These are phyloP conservation scores for Rosellinia necatrix DNA, from an alignment of 2,329 filamentous ascomycete species.

Conservation along the genomic window DNA sequence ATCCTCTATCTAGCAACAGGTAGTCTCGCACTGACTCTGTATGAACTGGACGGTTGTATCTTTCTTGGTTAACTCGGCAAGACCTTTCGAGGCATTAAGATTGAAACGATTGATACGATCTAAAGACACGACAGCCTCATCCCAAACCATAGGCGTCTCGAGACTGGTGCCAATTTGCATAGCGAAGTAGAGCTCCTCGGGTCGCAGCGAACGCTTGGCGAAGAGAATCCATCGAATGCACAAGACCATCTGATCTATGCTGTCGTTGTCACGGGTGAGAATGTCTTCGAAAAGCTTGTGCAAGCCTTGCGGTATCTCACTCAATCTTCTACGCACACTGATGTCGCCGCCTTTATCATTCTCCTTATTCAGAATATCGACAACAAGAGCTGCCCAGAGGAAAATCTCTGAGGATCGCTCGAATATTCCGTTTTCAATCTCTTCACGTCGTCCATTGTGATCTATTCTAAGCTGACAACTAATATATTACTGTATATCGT, in stretches of 20 bases:
- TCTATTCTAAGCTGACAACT: conserved; percentile 36
- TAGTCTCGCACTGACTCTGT: conserved; percentile 58
- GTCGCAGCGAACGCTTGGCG: conserved; percentile 48
- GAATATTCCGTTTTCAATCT: conserved; percentile 36
- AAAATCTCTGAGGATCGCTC: conserved; percentile 49
- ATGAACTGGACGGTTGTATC: conserved; percentile 54
- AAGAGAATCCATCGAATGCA: conserved; percentile 61
- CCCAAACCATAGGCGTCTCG: conserved; percentile 30
- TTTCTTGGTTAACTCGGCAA: conserved; percentile 49
- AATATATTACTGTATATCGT: conserved; percentile 40
- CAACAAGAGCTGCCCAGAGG: conserved; percentile 49
- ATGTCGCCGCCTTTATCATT: conserved; percentile 35
- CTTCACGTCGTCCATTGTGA: conserved; percentile 13
- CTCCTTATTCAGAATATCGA: conserved; percentile 46
- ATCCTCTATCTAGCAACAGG: conserved; percentile 45
- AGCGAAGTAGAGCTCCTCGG: conserved; percentile 52
- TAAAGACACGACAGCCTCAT: conserved; percentile 27
- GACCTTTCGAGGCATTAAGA: conserved; percentile 53
- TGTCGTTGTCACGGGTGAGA: conserved; percentile 49
- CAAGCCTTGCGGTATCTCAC: conserved; percentile 46
- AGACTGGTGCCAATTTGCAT: conserved; percentile 38
- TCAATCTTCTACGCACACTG: conserved; percentile 37
- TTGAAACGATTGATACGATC: conserved; percentile 43
- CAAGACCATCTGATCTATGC: conserved; percentile 47
- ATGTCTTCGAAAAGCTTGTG: conserved; percentile 57